Evolutionary conservation across 78 protist genomes (phyloP), one percentile per base, ranked within the genome.

Genomic region (Isochrysis galbana): DNA sequence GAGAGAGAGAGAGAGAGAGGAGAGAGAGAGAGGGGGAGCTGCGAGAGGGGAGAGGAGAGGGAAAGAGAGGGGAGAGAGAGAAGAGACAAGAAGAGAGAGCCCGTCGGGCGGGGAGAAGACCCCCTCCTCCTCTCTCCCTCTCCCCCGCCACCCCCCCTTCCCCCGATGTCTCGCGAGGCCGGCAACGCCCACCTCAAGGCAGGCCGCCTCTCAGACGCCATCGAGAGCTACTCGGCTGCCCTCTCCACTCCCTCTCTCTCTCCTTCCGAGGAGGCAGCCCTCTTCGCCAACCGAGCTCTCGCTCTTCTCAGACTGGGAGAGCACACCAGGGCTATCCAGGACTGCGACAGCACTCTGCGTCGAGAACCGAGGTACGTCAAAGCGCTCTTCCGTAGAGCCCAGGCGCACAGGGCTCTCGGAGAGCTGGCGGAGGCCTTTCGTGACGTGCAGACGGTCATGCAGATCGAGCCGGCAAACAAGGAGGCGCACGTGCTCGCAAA

Each of bases 261-360:
- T 17, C 34, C 7, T 4, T 36, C 34, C 39, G 80, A 14, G 14
- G 36, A 7, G 29, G 34, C 80, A 17, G 80, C 80, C 10, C 80
- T 70, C 41, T 41, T 32, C 80, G 80, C 80, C 48, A 77, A 77
- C 86, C 86, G 86, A 29, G 86, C 86, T 44, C 42, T 39, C 86
- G 45, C 23, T 19, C 47, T 23, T 46, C 32, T 23, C 32, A 77
- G 14, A 46, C 47, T 77, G 29, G 1, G 4, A 14, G 38, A 38
- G 29, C 25, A 1, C 46, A 29, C 46, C 39, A 19, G 1, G 86
- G 21, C 48, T 46, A n/a, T 23, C 38, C 32, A 5, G 17, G 86
- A 77, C 86, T 77, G 86, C 86, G 34, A 19, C 47, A 46, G 48
- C 29, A 46, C 86, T 44, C 86, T 77, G 38, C 21, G 5, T 29